Evolutionary conservation across 2,329 filamentous ascomycete genomes (phyloP), one percentile per base, ranked within the genome.

Genomic region (Dactylellina drechsleri): DNA sequence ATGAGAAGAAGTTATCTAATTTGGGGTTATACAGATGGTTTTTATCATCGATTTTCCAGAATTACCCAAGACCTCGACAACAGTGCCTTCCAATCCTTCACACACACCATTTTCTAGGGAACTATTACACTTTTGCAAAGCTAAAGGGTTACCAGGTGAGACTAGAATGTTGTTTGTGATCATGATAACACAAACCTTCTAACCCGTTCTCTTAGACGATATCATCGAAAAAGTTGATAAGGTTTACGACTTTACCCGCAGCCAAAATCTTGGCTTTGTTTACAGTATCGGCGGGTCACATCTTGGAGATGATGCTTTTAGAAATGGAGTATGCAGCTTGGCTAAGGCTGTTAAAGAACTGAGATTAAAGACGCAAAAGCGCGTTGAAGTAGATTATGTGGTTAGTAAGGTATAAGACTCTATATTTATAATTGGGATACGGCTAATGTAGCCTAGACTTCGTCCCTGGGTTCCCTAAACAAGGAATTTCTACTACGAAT

Each of bases 1-100:
- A 28, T 41, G 23, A 45, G 50, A 50, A 53, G 56, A 56, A 45
- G 26, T 26, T 53, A 65, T 65, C 71, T 75, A 58, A 75, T 58
- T 60, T 23, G 53, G 52, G 18, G 71, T 65, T 28, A 62, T 67
- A 28, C 68, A 91, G 89, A 90, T 89, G 79, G 88, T 93, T 6
- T 98, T 97, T 80, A 80, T 98, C n/a, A 93, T 99, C 77, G 95
- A 99, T 80, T 86, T 98, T 7, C 94, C 95, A 4, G 85, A 87
- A 47, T 81, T 88, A 23, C 79, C 82, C n/a, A 75, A 75, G 50
- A 65, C 59, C 54, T 67, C 64, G 18, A 56, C 31, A 3, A 79
- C 80, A 45, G 40, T 23, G 12, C 31, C 60, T 13, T 41, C 47
- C 4, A 68, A 68, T 43, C 45, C 49, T 26, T 61, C 76, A 7